Percentiles rank a stretch among this genome's conserved stretches.
Conservation (phyloP, 2,329 filamentous ascomycete species). For the Paracoccidioides lutzii region DNA sequence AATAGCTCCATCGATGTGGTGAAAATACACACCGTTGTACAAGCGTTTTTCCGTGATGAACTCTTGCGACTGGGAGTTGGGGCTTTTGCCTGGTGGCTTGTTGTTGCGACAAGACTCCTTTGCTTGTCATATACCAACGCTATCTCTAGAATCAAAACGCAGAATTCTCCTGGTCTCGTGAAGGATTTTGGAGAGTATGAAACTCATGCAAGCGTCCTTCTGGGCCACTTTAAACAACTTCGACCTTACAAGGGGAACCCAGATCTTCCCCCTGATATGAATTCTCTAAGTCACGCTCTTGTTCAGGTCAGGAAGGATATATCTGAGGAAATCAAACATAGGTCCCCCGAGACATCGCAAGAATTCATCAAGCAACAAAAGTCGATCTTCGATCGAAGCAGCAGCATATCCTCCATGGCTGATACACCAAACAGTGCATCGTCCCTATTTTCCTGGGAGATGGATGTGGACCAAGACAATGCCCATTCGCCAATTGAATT, state of each 20-base stretch:
- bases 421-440: conserved; percentile 22
- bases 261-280: conserved; percentile 13
- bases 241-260: conserved; percentile 16
- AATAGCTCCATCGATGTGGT: conserved; percentile 31
- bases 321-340: conserved; percentile 28
- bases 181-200: conserved; percentile 38
- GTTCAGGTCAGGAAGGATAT: conserved; percentile 26
- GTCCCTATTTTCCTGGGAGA: conserved; percentile 14
- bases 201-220: conserved; percentile 31
- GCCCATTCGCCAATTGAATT: conserved; percentile 11
- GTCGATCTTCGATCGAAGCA: conserved; percentile 37
- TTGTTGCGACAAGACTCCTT: conserved; percentile 30
- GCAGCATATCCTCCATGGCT: conserved; percentile 32
- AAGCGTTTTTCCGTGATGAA: conserved; percentile 36
- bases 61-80: conserved; percentile 25
- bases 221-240: conserved; percentile 26
- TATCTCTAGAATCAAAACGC: conserved; percentile 26
- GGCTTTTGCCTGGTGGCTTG: conserved; percentile 32
- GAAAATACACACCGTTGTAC: conserved; percentile 37
- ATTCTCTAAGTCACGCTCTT: conserved; percentile 11
- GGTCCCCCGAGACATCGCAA: conserved; percentile 30
- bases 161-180: conserved; percentile 27
- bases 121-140: conserved; percentile 32
- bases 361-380: conserved; percentile 24
- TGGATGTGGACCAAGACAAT: conserved; percentile 8